Percentiles rank a stretch among this genome's conserved stretches.
phyloP scores from a whole-genome alignment of 495 filamentous ascomycete genomes.

The Pyrenula massariospora region DNA sequence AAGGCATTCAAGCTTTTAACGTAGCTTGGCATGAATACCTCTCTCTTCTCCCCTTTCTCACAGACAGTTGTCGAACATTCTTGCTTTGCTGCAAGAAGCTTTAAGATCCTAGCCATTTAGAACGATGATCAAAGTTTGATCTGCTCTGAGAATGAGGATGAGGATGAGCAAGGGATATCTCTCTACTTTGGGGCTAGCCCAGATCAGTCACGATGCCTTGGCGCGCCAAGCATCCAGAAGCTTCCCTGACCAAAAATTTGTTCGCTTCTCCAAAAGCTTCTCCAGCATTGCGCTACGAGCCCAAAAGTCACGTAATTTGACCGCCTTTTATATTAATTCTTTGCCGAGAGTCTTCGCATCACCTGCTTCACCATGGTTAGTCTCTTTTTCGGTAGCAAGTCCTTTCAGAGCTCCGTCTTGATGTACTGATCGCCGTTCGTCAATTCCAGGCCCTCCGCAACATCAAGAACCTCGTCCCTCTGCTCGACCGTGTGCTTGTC shows the following conservation, averaged over 20 bases:
- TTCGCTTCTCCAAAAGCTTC: not conserved
- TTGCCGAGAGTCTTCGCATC: not conserved
- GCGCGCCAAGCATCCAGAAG: not conserved
- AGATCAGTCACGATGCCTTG: no score
- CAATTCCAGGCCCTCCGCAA: constrained; percentile 58
- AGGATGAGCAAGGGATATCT: no score
- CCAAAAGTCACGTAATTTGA: no score
- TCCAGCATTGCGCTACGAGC: not conserved
- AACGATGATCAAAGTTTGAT: no score
- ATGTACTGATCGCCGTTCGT: not conserved
- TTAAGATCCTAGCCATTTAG: no score
- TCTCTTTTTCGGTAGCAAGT: not conserved
- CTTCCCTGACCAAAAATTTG: not conserved
- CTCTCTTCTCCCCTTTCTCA: not conserved
- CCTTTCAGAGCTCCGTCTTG: not conserved
- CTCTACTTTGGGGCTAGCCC: no score
- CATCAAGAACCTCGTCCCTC: constrained; percentile 89
- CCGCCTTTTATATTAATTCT: not conserved
- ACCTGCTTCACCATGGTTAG: not conserved
- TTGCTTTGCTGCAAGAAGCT: no score
- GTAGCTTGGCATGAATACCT: not conserved
- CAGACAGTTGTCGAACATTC: not conserved
- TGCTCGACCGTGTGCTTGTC: constrained; percentile 96
- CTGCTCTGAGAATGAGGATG: no score
- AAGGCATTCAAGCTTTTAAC: not conserved